A percentile compares a stretch with the other conserved stretches of the same genome.
phyloP scores from a whole-genome alignment of 805 yeast genomes.

The Hanseniaspora valbyensis region DNA sequence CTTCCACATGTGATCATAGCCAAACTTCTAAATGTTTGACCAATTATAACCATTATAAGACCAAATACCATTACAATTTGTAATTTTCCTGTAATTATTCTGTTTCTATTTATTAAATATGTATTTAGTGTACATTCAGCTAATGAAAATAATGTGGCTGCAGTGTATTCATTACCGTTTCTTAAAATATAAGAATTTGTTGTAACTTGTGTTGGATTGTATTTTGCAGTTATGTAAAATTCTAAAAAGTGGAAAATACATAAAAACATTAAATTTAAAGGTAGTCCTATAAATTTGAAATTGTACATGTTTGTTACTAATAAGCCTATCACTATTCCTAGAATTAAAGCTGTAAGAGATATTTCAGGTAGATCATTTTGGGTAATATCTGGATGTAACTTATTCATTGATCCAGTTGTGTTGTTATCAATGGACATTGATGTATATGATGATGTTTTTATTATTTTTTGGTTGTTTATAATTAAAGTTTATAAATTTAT shows the following conservation, averaged over 20 bases:
- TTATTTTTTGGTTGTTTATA: no score
- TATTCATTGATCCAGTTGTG: neutral
- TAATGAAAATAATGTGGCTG: slow-evolving; percentile 48
- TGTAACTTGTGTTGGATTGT: slow-evolving; percentile 54
- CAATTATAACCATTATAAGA: slow-evolving; percentile 36
- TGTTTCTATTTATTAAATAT: slow-evolving; percentile 31
- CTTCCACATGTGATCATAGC: slow-evolving; percentile 85
- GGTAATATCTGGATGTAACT: slow-evolving; percentile 28
- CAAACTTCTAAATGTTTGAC: slow-evolving; percentile 57
- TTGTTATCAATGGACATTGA: neutral
- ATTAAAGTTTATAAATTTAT: neutral
- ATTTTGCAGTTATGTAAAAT: slow-evolving; percentile 66
- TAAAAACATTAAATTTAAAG: slow-evolving; percentile 43
- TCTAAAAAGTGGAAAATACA: slow-evolving; percentile 71
- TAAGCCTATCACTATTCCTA: slow-evolving; percentile 38
- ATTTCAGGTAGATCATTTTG: slow-evolving; percentile 36
- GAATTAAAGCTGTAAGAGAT: slow-evolving; percentile 34
- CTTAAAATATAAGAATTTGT: slow-evolving; percentile 58
- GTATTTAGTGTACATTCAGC: slow-evolving; percentile 40
- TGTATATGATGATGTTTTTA: no score
- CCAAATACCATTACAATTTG: slow-evolving; percentile 35
- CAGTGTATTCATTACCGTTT: slow-evolving; percentile 48
- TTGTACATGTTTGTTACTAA: slow-evolving; percentile 27
- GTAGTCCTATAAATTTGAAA: slow-evolving; percentile 28
- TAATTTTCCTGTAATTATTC: slow-evolving; percentile 22